Conservation (phyloP, 305 asterid genomes). For the Nicotiana rustica region DNA sequence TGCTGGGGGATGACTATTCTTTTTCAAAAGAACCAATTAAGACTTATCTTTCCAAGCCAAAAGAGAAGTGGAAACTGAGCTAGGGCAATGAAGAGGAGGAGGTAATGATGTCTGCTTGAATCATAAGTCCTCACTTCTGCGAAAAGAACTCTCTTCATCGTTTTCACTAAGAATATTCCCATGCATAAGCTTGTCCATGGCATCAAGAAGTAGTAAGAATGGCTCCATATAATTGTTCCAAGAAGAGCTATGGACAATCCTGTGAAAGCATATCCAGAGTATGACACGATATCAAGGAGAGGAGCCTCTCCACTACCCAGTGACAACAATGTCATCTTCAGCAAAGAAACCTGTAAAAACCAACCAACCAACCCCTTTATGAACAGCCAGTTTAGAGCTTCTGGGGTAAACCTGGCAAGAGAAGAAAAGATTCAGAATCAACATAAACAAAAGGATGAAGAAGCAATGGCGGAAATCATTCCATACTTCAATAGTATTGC, state of each 20-base stretch:
- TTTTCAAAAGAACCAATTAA: slow-evolving; percentile 51
- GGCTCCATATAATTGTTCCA: slow-evolving; percentile 46
- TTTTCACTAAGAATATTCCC: slow-evolving; percentile 58
- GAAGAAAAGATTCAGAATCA: slow-evolving; percentile 1
- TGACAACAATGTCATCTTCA: slow-evolving; percentile 53
- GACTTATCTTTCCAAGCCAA: slow-evolving; percentile 58
- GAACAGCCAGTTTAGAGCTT: slow-evolving; percentile 55
- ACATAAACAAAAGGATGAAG: slow-evolving; percentile 17
- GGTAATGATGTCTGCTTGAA: slow-evolving; percentile 58
- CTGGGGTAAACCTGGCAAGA: slow-evolving; percentile 55
- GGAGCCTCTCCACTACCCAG: slow-evolving; percentile 58
- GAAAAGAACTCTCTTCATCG: slow-evolving; percentile 55
- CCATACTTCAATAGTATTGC: background rate
- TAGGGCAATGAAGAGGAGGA: slow-evolving; percentile 57
- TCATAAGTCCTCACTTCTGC: slow-evolving; percentile 53
- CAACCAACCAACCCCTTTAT: slow-evolving; percentile 55
- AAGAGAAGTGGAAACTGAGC: slow-evolving; percentile 60
- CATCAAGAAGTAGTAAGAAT: slow-evolving; percentile 50
- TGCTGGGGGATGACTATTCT: background rate
- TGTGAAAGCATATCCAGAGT: slow-evolving; percentile 51
- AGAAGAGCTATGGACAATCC: slow-evolving; percentile 51
- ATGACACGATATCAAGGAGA: slow-evolving; percentile 56
- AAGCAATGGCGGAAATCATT: background rate
- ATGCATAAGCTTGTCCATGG: slow-evolving; percentile 56
- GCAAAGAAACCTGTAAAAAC: slow-evolving; percentile 53